Evolutionary conservation across 129 eudicot genomes (phyloP), one percentile per base, ranked within the genome.

Genomic region (Lactuca saligna): DNA sequence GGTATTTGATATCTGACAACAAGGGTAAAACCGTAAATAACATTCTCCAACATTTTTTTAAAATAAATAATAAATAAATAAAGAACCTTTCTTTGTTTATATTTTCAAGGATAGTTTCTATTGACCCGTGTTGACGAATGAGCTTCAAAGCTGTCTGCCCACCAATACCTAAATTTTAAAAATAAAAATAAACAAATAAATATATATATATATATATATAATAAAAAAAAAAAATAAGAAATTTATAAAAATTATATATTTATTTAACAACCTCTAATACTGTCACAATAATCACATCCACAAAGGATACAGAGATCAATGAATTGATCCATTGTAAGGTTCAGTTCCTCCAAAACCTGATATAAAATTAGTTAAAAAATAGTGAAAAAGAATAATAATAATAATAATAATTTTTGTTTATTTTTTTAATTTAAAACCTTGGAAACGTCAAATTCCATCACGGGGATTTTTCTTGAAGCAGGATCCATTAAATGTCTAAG

Each of bases 401-500:
- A n/a, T n/a, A n/a, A n/a, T n/a, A n/a, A n/a, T n/a, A n/a, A n/a
- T n/a, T n/a, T n/a, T 4, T 9, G 54, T 57, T 37, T 37, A 48
- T 17, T 54, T 59, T 32, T 49, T 32, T 44, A 25, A 37, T 57
- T 68, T 44, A 59, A 65, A 69, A 94, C 99, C 97, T 94, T 87
- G 2, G 90, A 80, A 78, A 94, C 84, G 38, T 89, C 99, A 74
- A 94, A 89, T 75, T 94, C 99, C 99, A 94, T 94, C 57, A 94
- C 99, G 53, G 99, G 99, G 33, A 85, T 79, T 76, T 89, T 94
- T 61, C 89, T 87, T 65, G 97, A 83, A 76, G 86, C 81, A 16
- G 99, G 99, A 68, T 94, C 99, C 99, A 89, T 94, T 68, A 94
- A 83, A 85, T 94, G 99, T 50, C 99, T 95, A 46, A 93, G 91